Evolutionary conservation across 2,329 filamentous ascomycete genomes (phyloP), one percentile per base, ranked within the genome.

Genomic region (Aspergillus sp.): DNA sequence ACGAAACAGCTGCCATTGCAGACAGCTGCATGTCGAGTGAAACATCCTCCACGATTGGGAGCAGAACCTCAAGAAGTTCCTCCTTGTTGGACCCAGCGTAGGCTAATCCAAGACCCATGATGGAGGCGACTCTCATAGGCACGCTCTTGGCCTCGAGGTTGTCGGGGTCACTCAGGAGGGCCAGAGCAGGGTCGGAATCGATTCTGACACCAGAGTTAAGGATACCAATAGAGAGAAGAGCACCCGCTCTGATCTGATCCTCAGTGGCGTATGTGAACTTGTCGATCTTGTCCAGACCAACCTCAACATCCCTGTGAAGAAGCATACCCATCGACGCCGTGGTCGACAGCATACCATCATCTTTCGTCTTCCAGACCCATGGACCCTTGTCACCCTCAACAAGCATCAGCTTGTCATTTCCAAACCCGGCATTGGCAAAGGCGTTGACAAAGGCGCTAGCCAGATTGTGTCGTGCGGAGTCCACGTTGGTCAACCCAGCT

Each of bases 291-390:
- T 95, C 89, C 42, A 98, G 74, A 43, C 91, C 93, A 53, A 81
- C 84, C 60, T 97, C 91, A 19, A 95, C 85, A 61, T 98, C 91
- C 88, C 93, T 95, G 60, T 95, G 80, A 63, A 95, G 76, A 12
- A 98, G 76, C 58, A 93, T 91, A 61, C 93, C 93, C 55, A 96
- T 72, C 0, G 93, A 97, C 5, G 94, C 94, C 33, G 94, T 87
- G 0, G 91, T 96, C 1, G 93, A 97, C 69, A 95, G 79, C 90
- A 95, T 95, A 51, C 93, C 93, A 60, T 96, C 90, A 34, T 94
- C 90, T 71, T 98, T 98, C 13, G 94, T 97, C 75, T 97, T 98
- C 89, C 90, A 98, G 5, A 98, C 88, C 91, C 93, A 98, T 51
- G 86, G 88, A 57, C 86, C 84, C 73, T 95, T 94, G 51, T 90